A percentile compares a stretch with the other conserved stretches of the same genome.
phyloP scores from a whole-genome alignment of 2,329 filamentous ascomycete species.

The Alternaria rosae region DNA sequence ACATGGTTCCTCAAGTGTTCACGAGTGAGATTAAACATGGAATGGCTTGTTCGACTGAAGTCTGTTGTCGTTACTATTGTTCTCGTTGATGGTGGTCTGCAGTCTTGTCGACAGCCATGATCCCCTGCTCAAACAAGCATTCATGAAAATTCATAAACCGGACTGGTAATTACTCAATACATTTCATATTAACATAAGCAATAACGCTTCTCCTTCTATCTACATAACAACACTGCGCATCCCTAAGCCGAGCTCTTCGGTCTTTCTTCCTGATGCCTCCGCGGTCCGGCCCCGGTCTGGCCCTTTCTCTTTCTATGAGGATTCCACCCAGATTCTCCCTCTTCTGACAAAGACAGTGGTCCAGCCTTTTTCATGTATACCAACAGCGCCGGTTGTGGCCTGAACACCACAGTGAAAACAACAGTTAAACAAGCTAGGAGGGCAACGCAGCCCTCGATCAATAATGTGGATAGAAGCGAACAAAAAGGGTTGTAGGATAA shows the following conservation, averaged over 20 bases:
- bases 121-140: background rate
- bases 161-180: background rate
- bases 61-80: background rate
- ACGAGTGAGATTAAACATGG: background rate
- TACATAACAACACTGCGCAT: background rate
- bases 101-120: background rate
- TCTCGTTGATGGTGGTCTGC: background rate
- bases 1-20: background rate
- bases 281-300: slow-evolving; percentile 3
- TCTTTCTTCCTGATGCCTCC: background rate
- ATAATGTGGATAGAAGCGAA: slow-evolving; percentile 20
- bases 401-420: background rate
- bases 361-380: slow-evolving; percentile 11
- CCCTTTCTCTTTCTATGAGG: slow-evolving; percentile 2
- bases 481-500: background rate
- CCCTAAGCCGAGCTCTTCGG: background rate
- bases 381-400: slow-evolving; percentile 9
- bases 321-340: background rate
- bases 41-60: too few species aligned
- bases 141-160: background rate
- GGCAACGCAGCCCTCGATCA: slow-evolving; percentile 5
- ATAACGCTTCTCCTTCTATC: slow-evolving; percentile 1
- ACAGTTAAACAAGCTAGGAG: slow-evolving; percentile 19
- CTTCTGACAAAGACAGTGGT: slow-evolving; percentile 5
- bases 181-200: slow-evolving; percentile 13